Base-by-base conservation (phyloP, 2,329 filamentous ascomycete species). In the Diaporthe ilicicola region DNA sequence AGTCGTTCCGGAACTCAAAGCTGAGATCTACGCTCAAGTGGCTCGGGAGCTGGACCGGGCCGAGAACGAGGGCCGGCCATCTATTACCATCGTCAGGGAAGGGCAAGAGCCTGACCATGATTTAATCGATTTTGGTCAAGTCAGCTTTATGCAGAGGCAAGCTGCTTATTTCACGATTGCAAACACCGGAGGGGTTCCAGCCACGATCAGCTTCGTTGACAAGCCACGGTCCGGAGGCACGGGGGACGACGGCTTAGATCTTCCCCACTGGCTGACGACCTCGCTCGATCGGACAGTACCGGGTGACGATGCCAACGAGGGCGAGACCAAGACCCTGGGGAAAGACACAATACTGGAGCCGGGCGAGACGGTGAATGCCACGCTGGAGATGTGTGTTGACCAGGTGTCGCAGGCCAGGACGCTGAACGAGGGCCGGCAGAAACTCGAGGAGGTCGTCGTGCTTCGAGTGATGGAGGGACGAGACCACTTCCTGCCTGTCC, bases 401-500 rank as follows among this genome's bases (percentile, higher is more conserved):
- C 87, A 90, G 54, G 80, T 93, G 4, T 80, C 86, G 0, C 87
- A 92, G 22, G 90, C 94, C 0, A 89, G 88, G 22, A 83, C 86
- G 2, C 85, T 99, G 46, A 98, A 98, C 75, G 86, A 92, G 67
- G 90, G 89, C 19, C 84, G 86, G 1, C 79, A 84, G 4, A 84
- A 83, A 9, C 83, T 99, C 0, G 95, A 98, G 73, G 94, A 98
- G 74, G 91, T 99, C 3, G 85, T 99, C 9, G 92, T 99, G 2
- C 86, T 99, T 10, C 91, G 94, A 0, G 93, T 99, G 6, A 87
- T 90, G 13, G 89, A 92, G 66, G 97, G 97, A 0, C 89, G 94
- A 59, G 96, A 99, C 76, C 93, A 98, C 78, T 99, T 99, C 78
- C 89, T 99, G 48, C 92, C 94, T 0, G 85, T 97, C 0, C 90